Evolutionary conservation across 2,329 filamentous ascomycete genomes (phyloP).

Genomic region (Venturia asperata): DNA sequence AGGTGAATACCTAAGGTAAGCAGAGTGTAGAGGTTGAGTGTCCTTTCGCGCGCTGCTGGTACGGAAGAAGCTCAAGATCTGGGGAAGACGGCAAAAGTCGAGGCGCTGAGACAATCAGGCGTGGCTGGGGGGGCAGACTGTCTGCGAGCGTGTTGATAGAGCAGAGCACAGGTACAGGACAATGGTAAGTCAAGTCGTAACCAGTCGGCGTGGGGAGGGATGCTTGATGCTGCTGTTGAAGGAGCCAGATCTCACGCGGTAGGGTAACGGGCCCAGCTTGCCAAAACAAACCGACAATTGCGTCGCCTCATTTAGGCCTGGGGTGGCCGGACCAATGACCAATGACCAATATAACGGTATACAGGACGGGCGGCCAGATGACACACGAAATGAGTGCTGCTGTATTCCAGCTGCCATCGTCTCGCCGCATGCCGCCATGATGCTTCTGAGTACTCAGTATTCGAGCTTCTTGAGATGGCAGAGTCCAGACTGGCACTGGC

Average conservation of each 20-base stretch:
- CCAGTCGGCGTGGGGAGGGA: neutral
- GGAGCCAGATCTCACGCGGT: neutral
- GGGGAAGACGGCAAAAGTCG: neutral
- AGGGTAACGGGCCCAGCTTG: too few species aligned
- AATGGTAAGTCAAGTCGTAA: neutral
- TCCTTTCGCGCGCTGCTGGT: neutral
- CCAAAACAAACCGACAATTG: too few species aligned
- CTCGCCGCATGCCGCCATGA: too few species aligned
- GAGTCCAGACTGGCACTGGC: too few species aligned
- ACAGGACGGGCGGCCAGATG: too few species aligned
- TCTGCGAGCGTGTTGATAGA: neutral
- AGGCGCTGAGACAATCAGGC: neutral
- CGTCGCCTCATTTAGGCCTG: too few species aligned
- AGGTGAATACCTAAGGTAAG: neutral
- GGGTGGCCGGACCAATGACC: too few species aligned
- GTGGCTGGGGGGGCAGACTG: neutral
- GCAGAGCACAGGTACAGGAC: neutral
- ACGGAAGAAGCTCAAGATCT: neutral
- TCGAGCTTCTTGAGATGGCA: too few species aligned
- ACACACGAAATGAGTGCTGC: too few species aligned
- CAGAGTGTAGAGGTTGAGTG: neutral
- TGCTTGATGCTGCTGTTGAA: neutral
- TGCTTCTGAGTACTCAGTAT: too few species aligned
- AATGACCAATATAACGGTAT: too few species aligned
- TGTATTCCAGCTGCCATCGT: too few species aligned